Evolutionary conservation across 169 alveolate species (phyloP).

Genomic region (Plasmodium chabaudi): DNA sequence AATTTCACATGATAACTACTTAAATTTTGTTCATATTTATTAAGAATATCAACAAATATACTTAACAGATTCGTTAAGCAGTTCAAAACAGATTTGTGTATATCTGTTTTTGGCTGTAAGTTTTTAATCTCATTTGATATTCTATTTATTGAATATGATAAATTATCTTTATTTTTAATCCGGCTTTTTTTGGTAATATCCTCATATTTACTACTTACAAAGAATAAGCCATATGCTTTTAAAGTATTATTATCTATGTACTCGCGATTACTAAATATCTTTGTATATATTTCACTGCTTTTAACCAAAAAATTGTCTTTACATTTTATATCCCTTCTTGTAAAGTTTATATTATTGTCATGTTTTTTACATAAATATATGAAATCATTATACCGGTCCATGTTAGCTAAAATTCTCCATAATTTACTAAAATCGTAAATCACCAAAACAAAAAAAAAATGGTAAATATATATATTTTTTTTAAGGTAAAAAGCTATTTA

Average conservation of each 20-base stretch:
- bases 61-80: slow-evolving; percentile 39
- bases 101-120: slow-evolving; percentile 31
- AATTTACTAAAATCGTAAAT: too few relatives aligned
- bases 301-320: slow-evolving; percentile 41
- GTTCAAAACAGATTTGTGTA: slow-evolving; percentile 18
- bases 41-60: slow-evolving; percentile 56
- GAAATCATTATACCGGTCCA: slow-evolving; percentile 70
- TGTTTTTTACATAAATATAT: slow-evolving; percentile 36
- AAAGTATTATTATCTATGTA: slow-evolving; percentile 59
- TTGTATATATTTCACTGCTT: slow-evolving; percentile 56
- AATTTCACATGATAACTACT: slow-evolving; percentile 47
- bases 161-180: slow-evolving; percentile 44
- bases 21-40: slow-evolving; percentile 60
- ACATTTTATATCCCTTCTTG: slow-evolving; percentile 10
- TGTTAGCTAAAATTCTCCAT: neutral
- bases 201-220: slow-evolving; percentile 19
- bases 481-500: too few relatives aligned
- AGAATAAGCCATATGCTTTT: slow-evolving; percentile 16
- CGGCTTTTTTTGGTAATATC: slow-evolving; percentile 18
- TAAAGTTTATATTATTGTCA: slow-evolving; percentile 24
- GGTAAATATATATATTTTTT: neutral
- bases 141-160: slow-evolving; percentile 40
- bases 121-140: slow-evolving; percentile 40
- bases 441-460: neutral
- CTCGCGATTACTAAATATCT: slow-evolving; percentile 37